Conservation (phyloP, 306 rosid species). For the Gynostemma pentaphyllum region DNA sequence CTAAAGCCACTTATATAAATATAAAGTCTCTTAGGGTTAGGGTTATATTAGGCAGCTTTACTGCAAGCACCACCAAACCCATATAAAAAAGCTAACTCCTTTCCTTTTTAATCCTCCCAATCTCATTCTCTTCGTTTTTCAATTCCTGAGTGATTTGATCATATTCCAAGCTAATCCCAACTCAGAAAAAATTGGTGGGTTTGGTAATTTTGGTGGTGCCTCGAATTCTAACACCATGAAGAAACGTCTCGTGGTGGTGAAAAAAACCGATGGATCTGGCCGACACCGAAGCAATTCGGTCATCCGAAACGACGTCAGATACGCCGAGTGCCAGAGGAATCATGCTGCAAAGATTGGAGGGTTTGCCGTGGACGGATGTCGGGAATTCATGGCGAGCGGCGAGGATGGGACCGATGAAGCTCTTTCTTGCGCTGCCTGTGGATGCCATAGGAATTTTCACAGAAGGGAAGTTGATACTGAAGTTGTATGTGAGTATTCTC, state of each 20-base stretch:
- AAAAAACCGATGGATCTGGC: slow-evolving; percentile 21
- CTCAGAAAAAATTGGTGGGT: slow-evolving; percentile 5
- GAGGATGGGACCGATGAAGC: slow-evolving; percentile 50
- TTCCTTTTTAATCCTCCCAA: slow-evolving; percentile 8
- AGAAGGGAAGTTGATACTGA: slow-evolving; percentile 60
- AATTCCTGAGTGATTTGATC: slow-evolving; percentile 14
- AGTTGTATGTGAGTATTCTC: slow-evolving; percentile 87
- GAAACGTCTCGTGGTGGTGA: slow-evolving; percentile 66
- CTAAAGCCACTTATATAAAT: neutral
- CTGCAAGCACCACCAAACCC: neutral
- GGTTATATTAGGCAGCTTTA: neutral
- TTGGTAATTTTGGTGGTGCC: neutral
- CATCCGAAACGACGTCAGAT: slow-evolving; percentile 36
- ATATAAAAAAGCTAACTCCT: neutral
- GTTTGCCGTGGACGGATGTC: slow-evolving; percentile 80
- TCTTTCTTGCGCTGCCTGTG: slow-evolving; percentile 76
- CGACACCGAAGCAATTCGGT: slow-evolving; percentile 21
- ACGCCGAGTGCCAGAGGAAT: slow-evolving; percentile 84
- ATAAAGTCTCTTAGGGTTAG: slow-evolving; percentile 13
- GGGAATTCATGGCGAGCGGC: slow-evolving; percentile 71
- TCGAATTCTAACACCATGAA: slow-evolving; percentile 39
- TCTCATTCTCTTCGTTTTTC: too few species aligned
- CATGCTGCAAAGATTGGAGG: slow-evolving; percentile 85
- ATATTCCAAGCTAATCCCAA: neutral
- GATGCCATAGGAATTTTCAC: slow-evolving; percentile 85